Conservation (phyloP, 169 alveolate genomes). For the Sarcocystis neurona region DNA sequence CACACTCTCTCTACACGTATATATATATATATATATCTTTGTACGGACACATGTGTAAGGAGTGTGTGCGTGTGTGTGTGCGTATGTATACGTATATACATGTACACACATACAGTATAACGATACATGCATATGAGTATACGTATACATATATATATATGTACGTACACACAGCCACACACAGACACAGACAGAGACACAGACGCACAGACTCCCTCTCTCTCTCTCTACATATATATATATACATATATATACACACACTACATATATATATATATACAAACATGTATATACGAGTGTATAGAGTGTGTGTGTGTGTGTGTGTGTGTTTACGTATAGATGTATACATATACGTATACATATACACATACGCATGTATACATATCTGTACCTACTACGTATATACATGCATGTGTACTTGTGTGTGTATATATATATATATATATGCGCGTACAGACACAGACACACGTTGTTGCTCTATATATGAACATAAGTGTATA, state of each 20-base stretch:
- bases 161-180: background rate
- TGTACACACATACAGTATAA: too few species aligned
- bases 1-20: background rate
- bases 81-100: too few species aligned
- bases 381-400: background rate
- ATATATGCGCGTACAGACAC: too few species aligned
- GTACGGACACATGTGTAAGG: conserved; percentile 15
- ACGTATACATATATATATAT: background rate
- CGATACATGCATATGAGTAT: too few species aligned
- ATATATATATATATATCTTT: conserved; percentile 5
- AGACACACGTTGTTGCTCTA: too few species aligned
- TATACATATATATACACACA: too few species aligned
- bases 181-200: background rate
- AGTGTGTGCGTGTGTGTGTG: background rate
- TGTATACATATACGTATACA: background rate
- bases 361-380: background rate
- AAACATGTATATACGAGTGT: background rate
- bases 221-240: background rate
- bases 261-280: too few species aligned
- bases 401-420: conserved; percentile 2
- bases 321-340: background rate
- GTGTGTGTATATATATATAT: conserved; percentile 58
- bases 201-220: background rate
- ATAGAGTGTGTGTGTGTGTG: background rate
- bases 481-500: too few species aligned